Evolutionary conservation across 257 asterid species (phyloP).

Genomic region (Ligustrum vulgare): DNA sequence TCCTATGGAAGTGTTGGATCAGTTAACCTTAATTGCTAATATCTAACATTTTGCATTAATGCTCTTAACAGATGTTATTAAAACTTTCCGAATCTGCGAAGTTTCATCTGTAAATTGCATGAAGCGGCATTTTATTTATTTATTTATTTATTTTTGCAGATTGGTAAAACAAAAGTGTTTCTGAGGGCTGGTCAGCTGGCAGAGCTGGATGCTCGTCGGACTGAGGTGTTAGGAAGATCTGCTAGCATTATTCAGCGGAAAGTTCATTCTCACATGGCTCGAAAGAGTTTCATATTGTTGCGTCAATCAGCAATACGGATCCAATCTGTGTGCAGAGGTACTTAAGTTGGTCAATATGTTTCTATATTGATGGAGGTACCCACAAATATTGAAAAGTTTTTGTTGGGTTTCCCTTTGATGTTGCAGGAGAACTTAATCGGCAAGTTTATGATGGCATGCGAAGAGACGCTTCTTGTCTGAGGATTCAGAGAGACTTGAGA

Average conservation of each 20-base stretch:
- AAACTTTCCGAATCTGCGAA: neutral
- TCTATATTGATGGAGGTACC: slow-evolving; percentile 8
- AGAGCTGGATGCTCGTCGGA: slow-evolving; percentile 91
- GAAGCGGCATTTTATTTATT: slow-evolving; percentile 12
- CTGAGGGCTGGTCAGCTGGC: slow-evolving; percentile 99
- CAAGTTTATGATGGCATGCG: slow-evolving; percentile 72
- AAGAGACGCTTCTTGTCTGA: slow-evolving; percentile 70
- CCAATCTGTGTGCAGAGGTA: slow-evolving; percentile 96
- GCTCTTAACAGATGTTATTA: neutral
- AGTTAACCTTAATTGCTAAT: neutral
- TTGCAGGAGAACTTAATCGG: slow-evolving; percentile 81
- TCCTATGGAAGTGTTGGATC: neutral
- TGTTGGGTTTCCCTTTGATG: slow-evolving; percentile 25
- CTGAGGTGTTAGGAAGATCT: slow-evolving; percentile 92
- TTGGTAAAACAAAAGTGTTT: slow-evolving; percentile 96
- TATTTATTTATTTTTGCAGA: slow-evolving; percentile 52
- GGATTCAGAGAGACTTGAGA: slow-evolving; percentile 75
- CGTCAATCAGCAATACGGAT: slow-evolving; percentile 69
- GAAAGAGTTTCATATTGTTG: slow-evolving; percentile 56
- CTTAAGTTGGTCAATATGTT: slow-evolving; percentile 18
- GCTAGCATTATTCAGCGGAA: slow-evolving; percentile 96
- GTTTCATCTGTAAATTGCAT: neutral
- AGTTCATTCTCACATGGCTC: slow-evolving; percentile 82
- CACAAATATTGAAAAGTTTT: neutral
- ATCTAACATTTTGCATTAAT: neutral